Conservation (phyloP, 176 grass and related monocot genomes). For the Poa pratensis region DNA sequence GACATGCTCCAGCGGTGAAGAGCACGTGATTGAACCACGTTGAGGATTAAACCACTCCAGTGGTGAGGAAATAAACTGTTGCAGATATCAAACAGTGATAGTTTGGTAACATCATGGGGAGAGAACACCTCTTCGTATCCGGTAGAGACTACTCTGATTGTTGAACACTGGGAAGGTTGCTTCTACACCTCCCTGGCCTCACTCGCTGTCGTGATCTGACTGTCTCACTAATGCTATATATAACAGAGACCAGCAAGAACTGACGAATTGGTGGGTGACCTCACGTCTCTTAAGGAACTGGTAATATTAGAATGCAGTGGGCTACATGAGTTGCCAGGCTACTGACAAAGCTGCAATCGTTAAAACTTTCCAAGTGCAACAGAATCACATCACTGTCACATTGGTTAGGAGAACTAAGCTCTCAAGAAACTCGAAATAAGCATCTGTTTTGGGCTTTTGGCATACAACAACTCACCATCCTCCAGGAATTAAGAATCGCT, state of each 20-base stretch:
- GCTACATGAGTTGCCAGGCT: neutral
- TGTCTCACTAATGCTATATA: neutral
- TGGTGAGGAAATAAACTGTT: neutral
- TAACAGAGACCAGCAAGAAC: neutral
- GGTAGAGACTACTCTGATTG: neutral
- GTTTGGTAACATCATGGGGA: slow-evolving; percentile 19
- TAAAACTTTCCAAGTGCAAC: too few relatives aligned
- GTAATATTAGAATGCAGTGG: neutral
- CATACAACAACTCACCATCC: too few relatives aligned
- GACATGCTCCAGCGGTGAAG: neutral
- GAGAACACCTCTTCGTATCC: slow-evolving; percentile 8
- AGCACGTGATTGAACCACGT: neutral
- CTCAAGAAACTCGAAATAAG: too few relatives aligned
- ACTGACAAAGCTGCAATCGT: too few relatives aligned
- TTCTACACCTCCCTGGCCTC: slow-evolving; percentile 14
- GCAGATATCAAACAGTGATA: neutral
- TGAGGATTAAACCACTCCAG: neutral
- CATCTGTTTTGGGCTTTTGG: too few relatives aligned
- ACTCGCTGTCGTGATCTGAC: neutral
- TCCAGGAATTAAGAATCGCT: too few relatives aligned
- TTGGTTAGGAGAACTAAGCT: too few relatives aligned
- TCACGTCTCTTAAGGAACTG: neutral
- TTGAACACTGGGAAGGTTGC: slow-evolving; percentile 13
- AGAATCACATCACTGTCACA: too few relatives aligned
- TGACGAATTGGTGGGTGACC: neutral